Evolutionary conservation across 306 rosid genomes (phyloP), one percentile per base, ranked within the genome.

Genomic region (Boehmeria nivea): DNA sequence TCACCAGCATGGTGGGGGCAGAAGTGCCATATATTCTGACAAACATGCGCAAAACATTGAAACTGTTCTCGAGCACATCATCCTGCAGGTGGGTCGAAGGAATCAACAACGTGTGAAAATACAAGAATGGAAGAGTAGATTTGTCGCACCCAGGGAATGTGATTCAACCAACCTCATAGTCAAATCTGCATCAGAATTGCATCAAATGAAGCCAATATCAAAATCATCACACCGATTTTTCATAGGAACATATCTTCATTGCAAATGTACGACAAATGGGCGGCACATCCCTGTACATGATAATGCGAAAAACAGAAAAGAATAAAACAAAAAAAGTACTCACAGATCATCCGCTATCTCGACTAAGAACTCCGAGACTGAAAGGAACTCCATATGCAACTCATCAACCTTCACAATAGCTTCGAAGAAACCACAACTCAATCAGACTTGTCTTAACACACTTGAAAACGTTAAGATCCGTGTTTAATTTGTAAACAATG

Each of bases 331-430:
- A 77, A 57, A 47, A 31, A 40, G 57, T 43, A 73, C 95, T 81
- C 67, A 90, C 97, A 90, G 67, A 76, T 86, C 95, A 76, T 90
- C 95, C 59, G 94, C 78, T 67, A 90, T 73, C 72, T 90, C 97
- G 62, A 90, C 94, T 17, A 90, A 62, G 75, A 90, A 90, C 70
- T 90, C 97, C 46, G 94, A 84, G 71, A 80, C 64, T 49, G 88
- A 90, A 20, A 90, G 83, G 64, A 90, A 90, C 40, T 83, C 88
- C 94, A 90, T 86, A 70, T 90, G 94, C 82, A 90, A 68, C 77
- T 84, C 88, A 52, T 80, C 75, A 49, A 82, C 84, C 94, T 90
- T 80, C 64, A 77, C 26, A 61, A 71, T 58, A 64, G 70, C 70
- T 83, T 81, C 66, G 60, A 63, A 71, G 67, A 59, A 54, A 74